Conservation (phyloP, 768 basidiomycete species). For the Dacryopinax primogenitus region DNA sequence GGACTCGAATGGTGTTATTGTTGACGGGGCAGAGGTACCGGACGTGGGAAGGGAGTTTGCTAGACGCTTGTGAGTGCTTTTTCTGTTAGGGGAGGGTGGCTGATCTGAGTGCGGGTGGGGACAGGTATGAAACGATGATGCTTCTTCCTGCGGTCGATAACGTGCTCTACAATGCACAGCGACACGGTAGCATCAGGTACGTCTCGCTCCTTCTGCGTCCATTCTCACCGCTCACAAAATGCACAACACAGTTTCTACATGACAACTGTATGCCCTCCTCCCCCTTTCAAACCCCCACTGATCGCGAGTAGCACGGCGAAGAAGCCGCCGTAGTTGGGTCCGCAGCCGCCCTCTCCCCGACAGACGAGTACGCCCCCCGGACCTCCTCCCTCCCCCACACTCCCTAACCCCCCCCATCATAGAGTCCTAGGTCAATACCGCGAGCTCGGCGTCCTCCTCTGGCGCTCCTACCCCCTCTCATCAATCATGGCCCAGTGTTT, state of each 20-base stretch:
- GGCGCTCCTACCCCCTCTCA: conserved; percentile 70
- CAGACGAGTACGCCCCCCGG: conserved; percentile 60
- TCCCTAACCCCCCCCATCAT: not conserved
- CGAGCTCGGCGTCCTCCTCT: conserved; percentile 80
- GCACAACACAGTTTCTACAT: not conserved
- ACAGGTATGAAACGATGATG: conserved; percentile 65
- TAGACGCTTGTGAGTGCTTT: conserved; percentile 39
- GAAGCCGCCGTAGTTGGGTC: conserved; percentile 84
- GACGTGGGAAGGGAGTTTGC: conserved; percentile 64
- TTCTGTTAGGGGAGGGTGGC: not conserved
- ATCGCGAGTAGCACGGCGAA: conserved; percentile 55
- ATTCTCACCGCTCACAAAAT: conserved; percentile 12
- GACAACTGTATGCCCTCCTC: not conserved
- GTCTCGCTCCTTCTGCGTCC: conserved; percentile 31
- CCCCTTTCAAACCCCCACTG: not conserved
- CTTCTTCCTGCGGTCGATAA: conserved; percentile 75
- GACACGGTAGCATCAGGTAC: conserved; percentile 86
- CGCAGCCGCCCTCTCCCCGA: conserved; percentile 65
- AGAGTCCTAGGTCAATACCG: conserved; percentile 90
- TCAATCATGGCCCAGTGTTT: conserved; percentile 87
- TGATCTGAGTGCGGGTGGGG: conserved; percentile 8
- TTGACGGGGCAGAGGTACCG: conserved; percentile 63
- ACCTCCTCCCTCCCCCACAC: not conserved
- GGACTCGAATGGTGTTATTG: conserved; percentile 60
- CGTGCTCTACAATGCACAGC: conserved; percentile 79